Base-by-base conservation (phyloP, 2,329 filamentous ascomycete species). In the Talaromyces rugulosus region DNA sequence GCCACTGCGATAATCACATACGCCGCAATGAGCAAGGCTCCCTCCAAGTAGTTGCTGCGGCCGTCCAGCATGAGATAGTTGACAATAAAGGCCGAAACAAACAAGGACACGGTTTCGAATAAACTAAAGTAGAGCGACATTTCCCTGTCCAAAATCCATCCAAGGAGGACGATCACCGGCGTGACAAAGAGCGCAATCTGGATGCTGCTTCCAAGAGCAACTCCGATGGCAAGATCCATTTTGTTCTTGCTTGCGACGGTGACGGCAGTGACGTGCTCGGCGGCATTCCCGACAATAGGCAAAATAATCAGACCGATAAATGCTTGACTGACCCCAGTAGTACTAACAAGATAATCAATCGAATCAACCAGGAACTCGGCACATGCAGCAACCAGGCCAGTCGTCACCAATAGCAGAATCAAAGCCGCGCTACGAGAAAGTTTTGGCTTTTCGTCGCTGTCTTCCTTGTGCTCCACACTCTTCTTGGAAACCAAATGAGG, bases 61-160 rank as follows among this genome's bases (percentile, higher is more conserved):
- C 91, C 91, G 70, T 96, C 92, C 64, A 94, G 80, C 56, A 96
- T 91, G 63, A 96, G 78, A 72, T 95, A 96, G 77, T 94, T 95
- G 76, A 94, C 90, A 65, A 96, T 92, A 66, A 96, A 87, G 7
- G 92, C 88, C 58, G 87, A 90, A 58, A 94, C 86, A 75, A 96
- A 96, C 70, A 96, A 84, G 61, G 89, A 91, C 27, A 95, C 89
- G 0, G 91, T 96, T 82, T 96, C 91, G 75, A 96, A 96, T 56
- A 92, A 83, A 63, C 91, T 91, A 75, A 96, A 96, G 79, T 94
- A 92, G 36, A 96, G 82, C 31, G 89, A 85, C 87, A 91, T 90
- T n/a, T 87, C 81, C 63, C 83, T 84, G 64, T 82, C 77, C 74
- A 90, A 82, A 63, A 83, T 83, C 88, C 88, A 90, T 23, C 87